Evolutionary conservation across 176 grass and related monocot genomes (phyloP).

Genomic region (Hordeum vulgare): DNA sequence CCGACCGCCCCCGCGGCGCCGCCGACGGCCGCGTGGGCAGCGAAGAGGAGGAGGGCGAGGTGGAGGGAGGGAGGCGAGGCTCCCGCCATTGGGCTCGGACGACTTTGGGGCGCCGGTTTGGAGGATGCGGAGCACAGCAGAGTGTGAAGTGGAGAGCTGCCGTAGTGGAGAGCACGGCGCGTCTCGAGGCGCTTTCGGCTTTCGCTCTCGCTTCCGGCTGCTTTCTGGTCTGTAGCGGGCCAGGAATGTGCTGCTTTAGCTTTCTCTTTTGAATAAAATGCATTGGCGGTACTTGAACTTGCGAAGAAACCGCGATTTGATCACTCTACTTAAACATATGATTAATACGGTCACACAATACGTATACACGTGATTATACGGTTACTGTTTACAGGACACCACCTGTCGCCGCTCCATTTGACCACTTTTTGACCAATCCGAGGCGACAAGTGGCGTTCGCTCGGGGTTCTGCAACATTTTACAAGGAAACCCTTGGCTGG

Average conservation of each 20-base stretch:
- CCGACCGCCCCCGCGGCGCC: background rate
- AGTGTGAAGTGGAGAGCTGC: background rate
- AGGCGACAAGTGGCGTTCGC: too few species aligned
- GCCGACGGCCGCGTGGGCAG: background rate
- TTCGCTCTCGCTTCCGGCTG: background rate
- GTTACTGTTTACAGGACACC: too few species aligned
- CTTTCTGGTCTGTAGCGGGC: background rate
- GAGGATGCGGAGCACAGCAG: background rate
- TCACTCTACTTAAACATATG: too few species aligned
- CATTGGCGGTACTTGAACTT: too few species aligned
- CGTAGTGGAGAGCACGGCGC: background rate
- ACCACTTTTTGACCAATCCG: too few species aligned
- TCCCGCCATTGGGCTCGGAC: constrained; percentile 12
- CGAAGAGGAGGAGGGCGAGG: background rate
- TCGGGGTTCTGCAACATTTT: too few species aligned
- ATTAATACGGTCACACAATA: too few species aligned
- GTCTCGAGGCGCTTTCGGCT: background rate
- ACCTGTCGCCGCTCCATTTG: too few species aligned
- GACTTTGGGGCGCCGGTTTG: background rate
- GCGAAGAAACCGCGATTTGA: too few species aligned
- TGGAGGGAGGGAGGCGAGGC: background rate
- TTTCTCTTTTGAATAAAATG: background rate
- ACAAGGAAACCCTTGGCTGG: too few species aligned
- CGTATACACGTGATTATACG: too few species aligned
- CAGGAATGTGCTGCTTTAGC: background rate